Evolutionary conservation across 169 alveolate genomes (phyloP).

Genomic region (Pseudocohnilembus persalinus): DNA sequence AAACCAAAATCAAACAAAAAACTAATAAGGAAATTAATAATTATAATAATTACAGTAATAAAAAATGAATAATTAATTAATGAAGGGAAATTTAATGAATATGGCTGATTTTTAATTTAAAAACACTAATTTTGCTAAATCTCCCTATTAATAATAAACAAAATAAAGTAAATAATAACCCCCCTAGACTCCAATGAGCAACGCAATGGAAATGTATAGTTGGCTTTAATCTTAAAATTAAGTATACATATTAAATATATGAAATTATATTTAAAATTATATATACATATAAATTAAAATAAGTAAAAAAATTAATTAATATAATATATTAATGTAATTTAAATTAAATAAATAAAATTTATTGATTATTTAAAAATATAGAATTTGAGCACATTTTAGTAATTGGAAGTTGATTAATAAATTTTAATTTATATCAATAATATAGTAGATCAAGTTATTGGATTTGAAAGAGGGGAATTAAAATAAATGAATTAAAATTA

Average conservation of each 20-base stretch:
- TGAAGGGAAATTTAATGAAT: background rate
- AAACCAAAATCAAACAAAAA: no score
- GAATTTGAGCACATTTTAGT: background rate
- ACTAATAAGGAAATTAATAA: background rate
- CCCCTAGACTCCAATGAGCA: slow-evolving; percentile 12
- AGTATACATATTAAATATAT: background rate
- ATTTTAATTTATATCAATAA: background rate
- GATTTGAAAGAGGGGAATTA: background rate
- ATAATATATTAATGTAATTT: no score
- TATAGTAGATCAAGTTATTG: background rate
- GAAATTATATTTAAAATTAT: no score
- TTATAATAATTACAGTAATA: background rate
- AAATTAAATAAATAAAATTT: no score
- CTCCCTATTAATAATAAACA: background rate
- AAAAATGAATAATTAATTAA: no score
- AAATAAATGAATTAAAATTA: background rate
- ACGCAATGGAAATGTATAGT: slow-evolving; percentile 29
- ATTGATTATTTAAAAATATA: no score
- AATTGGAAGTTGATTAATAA: no score
- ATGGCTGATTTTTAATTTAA: background rate
- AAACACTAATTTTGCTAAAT: background rate
- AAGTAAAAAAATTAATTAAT: no score
- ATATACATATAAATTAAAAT: no score
- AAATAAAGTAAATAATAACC: background rate
- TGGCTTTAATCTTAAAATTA: slow-evolving; percentile 11